Percentiles rank a stretch among this genome's conserved stretches.
phyloP scores from a whole-genome alignment of 2,329 filamentous ascomycete species.

The Cordyceps fumosorosea region DNA sequence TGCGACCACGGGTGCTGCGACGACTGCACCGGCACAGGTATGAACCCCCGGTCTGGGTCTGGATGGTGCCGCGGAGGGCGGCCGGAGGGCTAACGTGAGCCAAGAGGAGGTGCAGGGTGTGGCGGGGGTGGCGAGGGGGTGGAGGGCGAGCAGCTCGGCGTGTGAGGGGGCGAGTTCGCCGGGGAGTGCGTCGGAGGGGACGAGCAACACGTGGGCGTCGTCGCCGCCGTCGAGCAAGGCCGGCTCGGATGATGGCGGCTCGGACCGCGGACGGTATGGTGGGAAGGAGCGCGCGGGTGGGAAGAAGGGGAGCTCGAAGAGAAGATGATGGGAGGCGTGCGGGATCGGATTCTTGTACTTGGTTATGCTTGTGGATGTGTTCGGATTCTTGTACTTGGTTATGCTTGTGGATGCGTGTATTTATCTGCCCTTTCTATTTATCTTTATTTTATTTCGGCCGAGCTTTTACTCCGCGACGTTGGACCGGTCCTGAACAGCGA shows the following conservation, averaged over 20 bases:
- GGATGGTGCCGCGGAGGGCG: neutral
- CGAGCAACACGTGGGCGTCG: neutral
- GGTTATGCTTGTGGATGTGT: too few relatives aligned
- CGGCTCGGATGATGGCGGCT: neutral
- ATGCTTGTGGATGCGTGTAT: too few relatives aligned
- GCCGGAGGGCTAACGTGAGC: neutral
- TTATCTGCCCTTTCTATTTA: too few relatives aligned
- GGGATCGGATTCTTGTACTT: too few relatives aligned
- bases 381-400: too few relatives aligned
- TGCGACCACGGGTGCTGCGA: slow-evolving; percentile 12
- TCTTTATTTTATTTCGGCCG: too few relatives aligned
- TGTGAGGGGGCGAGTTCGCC: neutral
- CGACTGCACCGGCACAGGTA: neutral
- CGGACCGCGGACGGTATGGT: too few relatives aligned
- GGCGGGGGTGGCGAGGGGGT: neutral
- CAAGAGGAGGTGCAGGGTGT: neutral
- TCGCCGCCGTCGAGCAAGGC: slow-evolving; percentile 5
- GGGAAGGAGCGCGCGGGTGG: neutral
- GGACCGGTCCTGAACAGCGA: too few relatives aligned
- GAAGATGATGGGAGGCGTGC: neutral
- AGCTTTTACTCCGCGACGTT: too few relatives aligned
- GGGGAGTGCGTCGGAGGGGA: neutral
- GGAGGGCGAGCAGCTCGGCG: neutral
- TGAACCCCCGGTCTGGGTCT: too few relatives aligned
- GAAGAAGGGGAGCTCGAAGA: neutral